Evolutionary conservation across 2,329 filamentous ascomycete species (phyloP), one percentile per base, ranked within the genome.

Genomic region (Thielaviopsis musarum): DNA sequence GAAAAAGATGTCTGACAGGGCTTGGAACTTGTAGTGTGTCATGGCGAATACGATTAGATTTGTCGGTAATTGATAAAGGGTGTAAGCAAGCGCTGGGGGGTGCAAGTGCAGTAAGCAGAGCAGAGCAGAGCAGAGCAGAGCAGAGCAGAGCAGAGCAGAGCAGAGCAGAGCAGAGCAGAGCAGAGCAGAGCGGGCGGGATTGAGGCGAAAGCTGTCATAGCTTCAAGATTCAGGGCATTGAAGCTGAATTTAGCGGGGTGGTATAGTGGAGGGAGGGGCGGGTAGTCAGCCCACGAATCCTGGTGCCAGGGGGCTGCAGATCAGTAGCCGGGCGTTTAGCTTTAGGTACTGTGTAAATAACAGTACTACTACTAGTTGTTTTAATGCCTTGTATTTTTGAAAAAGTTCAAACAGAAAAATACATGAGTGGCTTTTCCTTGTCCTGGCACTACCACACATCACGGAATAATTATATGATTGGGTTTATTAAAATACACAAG

Each of bases 1-100:
- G 6, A 73, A 69, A 66, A 81, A 81, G 65, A 75, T 73, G 5
- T 72, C 74, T 0, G 71, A 68, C 9, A 78, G 70, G 13, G 74
- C 75, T 41, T 61, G 45, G 57, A 66, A 66, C 28, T 62, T 64
- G 59, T 63, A 64, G 53, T 62, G 62, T 51, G 61, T 57, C 60
- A 61, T 61, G 17, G 26, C 5, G 24, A 26, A 2, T 10, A 24
- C n/a, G 52, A 28, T 38, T 21, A 28, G 26, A n/a, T 45, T 45
- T 2, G 15, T n/a, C 13, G 15, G 38, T 45, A 41, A 17, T 34
- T 41, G 34, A 41, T 3, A 41, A 13, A 17, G 12, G 30, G 5
- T 34, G 30, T 34, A 34, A 34, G 30, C n/a, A 28, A 28, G 7
- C 7, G 7, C 3, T 3, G 26, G 26, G 26, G 26, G 26, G 26